Conservation (phyloP, 2,329 filamentous ascomycete species). For the Domatiomyces globalis region DNA sequence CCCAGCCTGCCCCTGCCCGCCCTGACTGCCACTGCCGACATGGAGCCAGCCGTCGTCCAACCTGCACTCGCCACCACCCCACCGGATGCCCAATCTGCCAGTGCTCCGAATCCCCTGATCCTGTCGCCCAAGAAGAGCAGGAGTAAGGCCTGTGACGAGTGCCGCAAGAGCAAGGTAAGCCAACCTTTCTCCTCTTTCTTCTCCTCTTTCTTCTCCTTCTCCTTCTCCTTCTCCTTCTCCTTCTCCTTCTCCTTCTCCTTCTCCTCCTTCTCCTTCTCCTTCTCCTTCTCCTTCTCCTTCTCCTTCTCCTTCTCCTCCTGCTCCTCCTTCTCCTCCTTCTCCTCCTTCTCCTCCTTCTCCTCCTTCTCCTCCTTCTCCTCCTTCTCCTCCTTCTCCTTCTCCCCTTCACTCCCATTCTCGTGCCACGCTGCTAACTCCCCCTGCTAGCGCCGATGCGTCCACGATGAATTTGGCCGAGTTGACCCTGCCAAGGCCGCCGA, state of each 20-base stretch:
- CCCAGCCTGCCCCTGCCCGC: neutral
- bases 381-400: too few species aligned
- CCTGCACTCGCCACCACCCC: slow-evolving; percentile 1
- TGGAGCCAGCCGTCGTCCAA: neutral
- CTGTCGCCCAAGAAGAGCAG: slow-evolving; percentile 36
- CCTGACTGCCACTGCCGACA: neutral
- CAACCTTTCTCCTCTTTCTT: neutral
- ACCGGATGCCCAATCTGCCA: slow-evolving; percentile 15
- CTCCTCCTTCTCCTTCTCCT: too few species aligned
- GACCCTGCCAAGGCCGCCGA: slow-evolving; percentile 51
- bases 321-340: too few species aligned
- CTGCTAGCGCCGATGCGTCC: slow-evolving; percentile 48
- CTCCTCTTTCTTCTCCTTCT: neutral
- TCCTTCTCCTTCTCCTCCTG: too few species aligned
- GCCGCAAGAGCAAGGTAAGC: slow-evolving; percentile 52
- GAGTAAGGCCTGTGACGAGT: slow-evolving; percentile 52
- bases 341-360: too few species aligned
- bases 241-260: too few species aligned
- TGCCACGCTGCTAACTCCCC: slow-evolving; percentile 14
- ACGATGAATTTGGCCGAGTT: slow-evolving; percentile 50
- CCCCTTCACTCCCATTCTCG: too few species aligned
- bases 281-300: too few species aligned
- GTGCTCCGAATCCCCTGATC: slow-evolving; percentile 14
- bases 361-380: too few species aligned
- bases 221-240: too few species aligned